Conservation (phyloP, 2,329 filamentous ascomycete species). For the Ophiostoma sp. region DNA sequence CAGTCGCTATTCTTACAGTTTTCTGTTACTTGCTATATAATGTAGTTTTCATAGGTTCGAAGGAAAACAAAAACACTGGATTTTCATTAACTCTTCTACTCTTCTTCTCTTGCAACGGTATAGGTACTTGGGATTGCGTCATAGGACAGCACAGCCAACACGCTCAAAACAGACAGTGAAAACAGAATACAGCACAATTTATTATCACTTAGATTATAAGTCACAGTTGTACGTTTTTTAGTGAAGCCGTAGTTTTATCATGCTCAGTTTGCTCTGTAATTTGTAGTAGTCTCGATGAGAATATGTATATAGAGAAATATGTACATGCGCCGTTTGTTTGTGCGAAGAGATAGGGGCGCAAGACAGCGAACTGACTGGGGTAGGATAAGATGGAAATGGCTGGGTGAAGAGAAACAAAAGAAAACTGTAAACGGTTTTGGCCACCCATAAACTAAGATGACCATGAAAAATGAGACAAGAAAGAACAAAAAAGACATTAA, state of each 20-base stretch:
- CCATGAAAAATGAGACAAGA: neutral
- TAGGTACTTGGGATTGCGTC: neutral
- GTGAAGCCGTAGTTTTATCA: neutral
- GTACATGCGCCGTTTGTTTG: neutral
- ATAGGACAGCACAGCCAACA: neutral
- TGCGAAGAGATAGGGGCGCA: neutral
- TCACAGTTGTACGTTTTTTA: neutral
- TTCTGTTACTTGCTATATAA: neutral
- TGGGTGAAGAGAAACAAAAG: neutral
- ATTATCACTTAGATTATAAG: neutral
- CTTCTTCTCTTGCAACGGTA: neutral
- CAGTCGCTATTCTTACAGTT: neutral
- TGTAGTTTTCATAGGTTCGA: neutral
- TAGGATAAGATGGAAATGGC: neutral
- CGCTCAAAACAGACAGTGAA: neutral
- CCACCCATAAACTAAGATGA: neutral
- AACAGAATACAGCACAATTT: no score
- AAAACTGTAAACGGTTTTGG: neutral
- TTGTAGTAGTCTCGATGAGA: neutral
- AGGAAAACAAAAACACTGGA: neutral
- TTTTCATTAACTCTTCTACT: neutral
- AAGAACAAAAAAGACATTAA: slow-evolving; percentile 4
- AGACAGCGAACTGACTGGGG: neutral
- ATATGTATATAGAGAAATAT: neutral
- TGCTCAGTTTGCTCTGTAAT: neutral